Conservation (phyloP, 805 yeast genomes). For the Kluyveromyces siamensis region DNA sequence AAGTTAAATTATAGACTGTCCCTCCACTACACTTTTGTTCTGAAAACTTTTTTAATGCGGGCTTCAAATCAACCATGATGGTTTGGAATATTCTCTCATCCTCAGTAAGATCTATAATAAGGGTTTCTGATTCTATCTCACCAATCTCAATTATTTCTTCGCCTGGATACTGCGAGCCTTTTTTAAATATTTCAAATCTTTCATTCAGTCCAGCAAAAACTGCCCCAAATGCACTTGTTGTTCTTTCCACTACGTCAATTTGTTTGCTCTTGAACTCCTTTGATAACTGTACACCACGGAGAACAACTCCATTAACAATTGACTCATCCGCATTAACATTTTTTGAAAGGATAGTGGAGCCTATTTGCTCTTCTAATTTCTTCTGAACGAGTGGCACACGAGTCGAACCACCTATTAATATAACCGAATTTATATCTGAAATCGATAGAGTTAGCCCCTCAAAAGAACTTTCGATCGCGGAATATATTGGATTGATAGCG, state of each 20-base stretch:
- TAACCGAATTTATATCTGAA: constrained; percentile 49
- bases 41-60: constrained; percentile 28
- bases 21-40: constrained; percentile 32
- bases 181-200: constrained; percentile 35
- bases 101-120: constrained; percentile 29
- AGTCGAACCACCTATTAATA: constrained; percentile 84
- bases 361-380: constrained; percentile 43
- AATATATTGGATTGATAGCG: constrained; percentile 45
- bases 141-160: constrained; percentile 28
- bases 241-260: constrained; percentile 48
- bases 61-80: constrained; percentile 7
- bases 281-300: constrained; percentile 70
- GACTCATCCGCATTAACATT: constrained; percentile 95
- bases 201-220: constrained; percentile 22
- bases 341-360: constrained; percentile 57
- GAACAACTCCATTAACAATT: constrained; percentile 81
- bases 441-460: constrained; percentile 21
- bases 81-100: constrained; percentile 12
- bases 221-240: constrained; percentile 41
- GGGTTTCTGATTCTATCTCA: constrained; percentile 26
- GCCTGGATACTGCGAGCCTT: constrained; percentile 33
- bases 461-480: constrained; percentile 36
- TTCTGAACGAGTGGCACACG: constrained; percentile 83
- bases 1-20: constrained; percentile 32
- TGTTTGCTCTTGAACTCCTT: constrained; percentile 52